Percentiles rank a stretch among this genome's conserved stretches.
These are phyloP conservation scores for Saccharomycopsis sp. DNA, from an alignment of 805 yeast genomes.

Conservation along the genomic window DNA sequence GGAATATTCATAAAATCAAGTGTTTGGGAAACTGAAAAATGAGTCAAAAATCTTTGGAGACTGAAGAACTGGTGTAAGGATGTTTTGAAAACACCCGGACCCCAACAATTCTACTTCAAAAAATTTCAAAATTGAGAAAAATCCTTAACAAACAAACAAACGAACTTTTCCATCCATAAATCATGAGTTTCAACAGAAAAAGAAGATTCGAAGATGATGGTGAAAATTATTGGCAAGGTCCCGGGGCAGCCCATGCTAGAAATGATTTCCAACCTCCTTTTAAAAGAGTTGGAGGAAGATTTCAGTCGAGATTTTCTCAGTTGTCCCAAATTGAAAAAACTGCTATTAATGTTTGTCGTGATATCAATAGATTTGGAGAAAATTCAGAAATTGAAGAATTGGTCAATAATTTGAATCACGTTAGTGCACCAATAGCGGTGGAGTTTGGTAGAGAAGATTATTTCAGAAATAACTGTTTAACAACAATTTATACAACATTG, in stretches of 20 bases:
- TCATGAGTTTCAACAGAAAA: slow-evolving; percentile 7
- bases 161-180: too few relatives aligned
- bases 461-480: slow-evolving; percentile 24
- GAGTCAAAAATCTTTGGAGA: too few relatives aligned
- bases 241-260: not conserved
- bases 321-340: slow-evolving; percentile 8
- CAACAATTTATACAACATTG: slow-evolving; percentile 57
- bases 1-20: too few relatives aligned
- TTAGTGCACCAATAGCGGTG: slow-evolving; percentile 11
- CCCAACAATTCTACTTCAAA: too few relatives aligned
- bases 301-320: not conserved
- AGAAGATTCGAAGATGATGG: slow-evolving; percentile 6
- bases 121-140: too few relatives aligned
- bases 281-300: not conserved
- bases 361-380: slow-evolving; percentile 13
- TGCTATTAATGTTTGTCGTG: slow-evolving; percentile 12
- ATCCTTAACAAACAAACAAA: too few relatives aligned
- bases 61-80: too few relatives aligned
- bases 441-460: slow-evolving; percentile 8
- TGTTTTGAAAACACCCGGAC: too few relatives aligned
- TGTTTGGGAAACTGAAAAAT: too few relatives aligned
- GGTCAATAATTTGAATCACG: slow-evolving; percentile 9
- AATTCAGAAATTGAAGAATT: slow-evolving; percentile 6
- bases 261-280: too few relatives aligned
- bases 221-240: not conserved